Base-by-base conservation (phyloP, 1,284 basidiomycete genomes). In the Cerioporus squamosus region DNA sequence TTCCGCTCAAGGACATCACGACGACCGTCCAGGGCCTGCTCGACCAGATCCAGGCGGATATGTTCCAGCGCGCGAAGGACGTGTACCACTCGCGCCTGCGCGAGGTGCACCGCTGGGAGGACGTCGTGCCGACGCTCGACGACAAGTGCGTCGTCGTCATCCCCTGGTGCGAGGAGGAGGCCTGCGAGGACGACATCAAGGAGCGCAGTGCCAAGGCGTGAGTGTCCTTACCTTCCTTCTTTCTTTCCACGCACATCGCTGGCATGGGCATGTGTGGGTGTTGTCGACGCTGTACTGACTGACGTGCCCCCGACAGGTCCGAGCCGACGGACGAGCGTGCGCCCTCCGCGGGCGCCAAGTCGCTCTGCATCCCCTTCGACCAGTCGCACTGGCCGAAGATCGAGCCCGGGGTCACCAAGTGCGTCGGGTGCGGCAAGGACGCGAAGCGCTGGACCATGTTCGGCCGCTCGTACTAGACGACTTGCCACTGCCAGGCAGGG, bases 161-260 rank as follows among this genome's bases (percentile, higher is more conserved):
- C 60, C 97, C 97, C 10, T 99, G 97, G 97, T 99, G 97, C 77
- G 95, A 99, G 78, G 84, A 81, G 44, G 94, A 94, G 74, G 84
- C 82, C 44, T 99, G 97, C 75, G 97, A 99, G 76, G 97, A 99
- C 76, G 93, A 95, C 70, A 97, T 99, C 83, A 99, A 99, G 82
- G 94, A 98, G 71, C 83, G 93, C 64, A 94, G 90, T 71, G 94
- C 87, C 38, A 82, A 87, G 74, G 83, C 89, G 93, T 95, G 71
- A 81, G 93, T 88, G 15, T 48, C 52, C 60, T 43, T 26, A 47
- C 24, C 54, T 23, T n/a, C 26, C 3, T 39, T 38, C 17, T 53
- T 2, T 33, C 8, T 29, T 39, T 5, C 29, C 33, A n/a, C n/a
- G n/a, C n/a, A n/a, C n/a, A n/a, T n/a, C n/a, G n/a, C n/a, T n/a